A percentile compares a stretch with the other conserved stretches of the same genome.
Conservation (phyloP, 352 stramenopile genomes). For the Peronospora destructor region DNA sequence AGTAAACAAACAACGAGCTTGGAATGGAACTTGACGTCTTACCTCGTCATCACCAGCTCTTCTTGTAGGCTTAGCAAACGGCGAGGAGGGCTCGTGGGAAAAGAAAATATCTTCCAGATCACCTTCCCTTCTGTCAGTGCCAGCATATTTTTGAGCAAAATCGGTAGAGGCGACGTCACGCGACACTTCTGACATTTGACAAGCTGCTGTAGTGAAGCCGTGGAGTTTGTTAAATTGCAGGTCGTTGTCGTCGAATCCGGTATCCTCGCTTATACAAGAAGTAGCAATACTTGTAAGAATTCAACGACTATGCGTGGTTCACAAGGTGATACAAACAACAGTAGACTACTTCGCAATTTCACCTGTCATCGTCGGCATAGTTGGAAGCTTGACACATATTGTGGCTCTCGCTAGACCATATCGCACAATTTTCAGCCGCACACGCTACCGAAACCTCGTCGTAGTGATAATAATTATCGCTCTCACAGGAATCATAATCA, state of each 20-base stretch:
- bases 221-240: neutral
- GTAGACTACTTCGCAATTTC: neutral
- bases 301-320: neutral
- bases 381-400: constrained; percentile 13
- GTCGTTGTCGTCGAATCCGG: neutral
- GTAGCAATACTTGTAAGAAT: neutral
- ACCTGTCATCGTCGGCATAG: constrained; percentile 10
- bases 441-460: neutral
- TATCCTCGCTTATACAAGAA: neutral
- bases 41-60: constrained; percentile 7
- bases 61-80: neutral
- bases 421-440: neutral
- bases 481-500: neutral
- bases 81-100: neutral
- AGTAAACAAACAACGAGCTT: neutral
- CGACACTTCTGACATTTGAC: neutral
- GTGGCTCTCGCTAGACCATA: neutral
- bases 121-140: neutral
- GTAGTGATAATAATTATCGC: neutral
- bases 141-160: neutral
- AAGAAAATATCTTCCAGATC: constrained; percentile 28
- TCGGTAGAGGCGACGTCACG: neutral
- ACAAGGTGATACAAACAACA: neutral
- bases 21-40: neutral
- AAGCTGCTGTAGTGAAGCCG: neutral